Evolutionary conservation across 2,329 filamentous ascomycete genomes (phyloP).

Genomic region (Blastomyces gilchristii): DNA sequence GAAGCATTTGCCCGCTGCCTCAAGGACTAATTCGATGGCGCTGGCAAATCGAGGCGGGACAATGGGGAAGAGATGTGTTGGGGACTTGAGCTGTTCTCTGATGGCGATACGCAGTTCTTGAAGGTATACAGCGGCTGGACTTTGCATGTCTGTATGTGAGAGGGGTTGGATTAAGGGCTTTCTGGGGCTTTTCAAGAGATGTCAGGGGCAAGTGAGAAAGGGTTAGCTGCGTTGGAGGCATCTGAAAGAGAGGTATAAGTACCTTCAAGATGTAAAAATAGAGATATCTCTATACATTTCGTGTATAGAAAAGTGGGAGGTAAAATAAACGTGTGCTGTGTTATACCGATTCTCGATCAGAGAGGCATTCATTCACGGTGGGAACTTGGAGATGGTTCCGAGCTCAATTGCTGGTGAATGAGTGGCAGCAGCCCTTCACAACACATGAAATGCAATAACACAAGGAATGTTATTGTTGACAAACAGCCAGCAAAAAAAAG

Average conservation of each 20-base stretch:
- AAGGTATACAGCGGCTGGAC: not conserved
- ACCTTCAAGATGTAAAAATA: not conserved
- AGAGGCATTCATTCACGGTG: not conserved
- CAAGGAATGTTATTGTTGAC: not conserved
- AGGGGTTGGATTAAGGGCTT: too few relatives aligned
- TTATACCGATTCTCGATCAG: not conserved
- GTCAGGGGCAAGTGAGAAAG: not conserved
- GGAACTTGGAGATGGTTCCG: not conserved
- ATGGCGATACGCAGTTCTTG: not conserved
- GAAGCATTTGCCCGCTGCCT: slow-evolving; percentile 15
- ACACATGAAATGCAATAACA: not conserved
- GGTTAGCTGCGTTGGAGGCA: not conserved
- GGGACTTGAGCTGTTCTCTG: not conserved
- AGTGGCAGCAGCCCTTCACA: not conserved
- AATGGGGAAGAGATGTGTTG: not conserved
- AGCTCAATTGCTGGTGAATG: not conserved
- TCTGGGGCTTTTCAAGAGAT: not conserved
- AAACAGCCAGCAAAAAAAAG: not conserved
- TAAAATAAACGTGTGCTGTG: not conserved
- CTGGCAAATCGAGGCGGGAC: not conserved
- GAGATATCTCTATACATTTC: not conserved
- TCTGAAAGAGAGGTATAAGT: not conserved
- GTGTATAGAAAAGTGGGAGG: not conserved
- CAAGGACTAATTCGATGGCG: slow-evolving; percentile 14
- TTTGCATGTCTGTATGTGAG: not conserved